A percentile compares a stretch with the other conserved stretches of the same genome.
Evolutionary conservation across 306 rosid genomes (phyloP).

Genomic region (Castanea mollissima): DNA sequence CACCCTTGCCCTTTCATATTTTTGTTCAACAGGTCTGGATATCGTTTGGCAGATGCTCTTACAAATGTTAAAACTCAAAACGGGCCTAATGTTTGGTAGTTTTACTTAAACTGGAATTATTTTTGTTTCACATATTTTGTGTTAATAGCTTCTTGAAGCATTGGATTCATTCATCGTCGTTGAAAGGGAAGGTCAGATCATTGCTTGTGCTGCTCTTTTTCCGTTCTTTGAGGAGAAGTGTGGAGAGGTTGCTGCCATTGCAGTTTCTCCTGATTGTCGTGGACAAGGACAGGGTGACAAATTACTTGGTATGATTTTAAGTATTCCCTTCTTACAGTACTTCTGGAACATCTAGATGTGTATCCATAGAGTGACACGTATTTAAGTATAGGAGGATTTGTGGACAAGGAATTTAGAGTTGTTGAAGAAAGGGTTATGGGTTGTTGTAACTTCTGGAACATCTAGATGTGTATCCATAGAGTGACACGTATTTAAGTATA

Average conservation of each 20-base stretch:
- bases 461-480: neutral
- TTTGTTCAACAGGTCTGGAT: neutral
- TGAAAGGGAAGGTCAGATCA: constrained; percentile 96
- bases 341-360: constrained; percentile 5
- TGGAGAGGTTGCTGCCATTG: constrained; percentile 94
- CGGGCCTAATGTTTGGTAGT: neutral
- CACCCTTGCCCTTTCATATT: neutral
- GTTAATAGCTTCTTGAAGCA: constrained; percentile 54
- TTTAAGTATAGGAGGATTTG: too few species aligned
- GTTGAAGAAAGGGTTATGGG: too few species aligned
- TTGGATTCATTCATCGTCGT: constrained; percentile 65
- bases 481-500: neutral
- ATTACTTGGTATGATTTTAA: constrained; percentile 74
- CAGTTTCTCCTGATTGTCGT: constrained; percentile 90
- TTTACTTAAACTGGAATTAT: neutral
- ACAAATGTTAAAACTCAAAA: neutral
- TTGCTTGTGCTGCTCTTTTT: constrained; percentile 88
- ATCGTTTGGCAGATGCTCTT: neutral
- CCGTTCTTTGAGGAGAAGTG: constrained; percentile 78
- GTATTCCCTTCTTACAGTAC: constrained; percentile 1
- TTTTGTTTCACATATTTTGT: constrained; percentile 6
- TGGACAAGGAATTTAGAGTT: too few species aligned
- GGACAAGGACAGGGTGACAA: constrained; percentile 98
- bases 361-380: neutral
- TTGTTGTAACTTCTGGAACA: constrained; percentile 2